These are phyloP conservation scores for Umbelopsis vinacea DNA, from an alignment of 192 early-diverging fungal species.

Conservation along the genomic window DNA sequence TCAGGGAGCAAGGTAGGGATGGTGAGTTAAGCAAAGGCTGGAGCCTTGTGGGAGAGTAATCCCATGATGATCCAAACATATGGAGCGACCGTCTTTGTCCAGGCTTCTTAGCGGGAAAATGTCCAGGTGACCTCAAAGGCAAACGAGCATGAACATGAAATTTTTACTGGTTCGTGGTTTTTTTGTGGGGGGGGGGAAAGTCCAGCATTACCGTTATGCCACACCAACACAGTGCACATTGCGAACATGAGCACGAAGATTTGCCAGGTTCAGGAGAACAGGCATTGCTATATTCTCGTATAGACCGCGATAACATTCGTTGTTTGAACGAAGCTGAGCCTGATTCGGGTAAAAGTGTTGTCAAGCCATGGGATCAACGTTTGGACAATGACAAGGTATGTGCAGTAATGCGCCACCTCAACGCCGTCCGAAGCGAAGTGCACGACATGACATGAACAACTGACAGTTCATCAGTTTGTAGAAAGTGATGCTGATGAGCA, in stretches of 20 bases:
- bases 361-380: constrained; percentile 87
- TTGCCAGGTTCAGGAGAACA: constrained; percentile 67
- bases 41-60: neutral
- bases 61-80: too few relatives aligned
- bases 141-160: too few relatives aligned
- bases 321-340: constrained; percentile 81
- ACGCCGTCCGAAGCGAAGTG: too few relatives aligned
- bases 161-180: too few relatives aligned
- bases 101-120: too few relatives aligned
- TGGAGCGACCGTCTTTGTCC: too few relatives aligned
- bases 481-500: constrained; percentile 91
- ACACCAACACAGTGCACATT: constrained; percentile 48
- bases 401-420: too few relatives aligned
- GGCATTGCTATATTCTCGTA: constrained; percentile 74
- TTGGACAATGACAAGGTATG: constrained; percentile 68
- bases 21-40: neutral
- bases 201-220: constrained; percentile 18
- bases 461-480: constrained; percentile 49
- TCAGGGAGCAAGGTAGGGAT: neutral
- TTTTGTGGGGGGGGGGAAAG: too few relatives aligned
- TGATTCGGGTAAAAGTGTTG: constrained; percentile 68
- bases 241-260: constrained; percentile 75
- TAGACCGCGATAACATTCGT: constrained; percentile 77
- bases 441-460: too few relatives aligned
- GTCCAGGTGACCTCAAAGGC: too few relatives aligned